Percentiles rank a stretch among this genome's conserved stretches.
phyloP scores from a whole-genome alignment of 169 alveolate genomes.

The Pseudocohnilembus persalinus region DNA sequence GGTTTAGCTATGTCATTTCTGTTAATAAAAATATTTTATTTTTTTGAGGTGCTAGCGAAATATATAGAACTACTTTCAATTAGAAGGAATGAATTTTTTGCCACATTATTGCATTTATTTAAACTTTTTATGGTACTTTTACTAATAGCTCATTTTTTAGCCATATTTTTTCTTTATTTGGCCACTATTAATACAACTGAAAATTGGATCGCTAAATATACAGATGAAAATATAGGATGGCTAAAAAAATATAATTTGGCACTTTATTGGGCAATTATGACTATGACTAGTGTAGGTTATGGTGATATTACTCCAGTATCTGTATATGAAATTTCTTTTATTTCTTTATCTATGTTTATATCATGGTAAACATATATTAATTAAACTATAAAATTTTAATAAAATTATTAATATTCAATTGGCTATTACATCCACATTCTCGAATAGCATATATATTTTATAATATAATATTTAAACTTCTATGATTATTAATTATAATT shows the following conservation, averaged over 20 bases:
- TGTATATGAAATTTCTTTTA: not conserved
- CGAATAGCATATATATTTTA: too few relatives aligned
- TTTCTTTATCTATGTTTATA: not conserved
- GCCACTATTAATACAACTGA: not conserved
- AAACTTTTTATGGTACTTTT: not conserved
- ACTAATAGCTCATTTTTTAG: not conserved
- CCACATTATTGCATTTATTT: not conserved
- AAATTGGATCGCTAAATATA: not conserved
- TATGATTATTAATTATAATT: too few relatives aligned
- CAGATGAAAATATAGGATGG: not conserved
- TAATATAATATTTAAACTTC: too few relatives aligned
- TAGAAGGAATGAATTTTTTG: not conserved
- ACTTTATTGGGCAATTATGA: not conserved
- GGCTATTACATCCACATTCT: too few relatives aligned
- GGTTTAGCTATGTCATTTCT: too few relatives aligned
- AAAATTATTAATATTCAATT: too few relatives aligned
- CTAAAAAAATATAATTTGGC: not conserved
- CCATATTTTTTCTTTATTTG: not conserved
- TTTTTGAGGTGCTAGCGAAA: not conserved
- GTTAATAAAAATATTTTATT: too few relatives aligned
- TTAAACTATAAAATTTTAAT: too few relatives aligned
- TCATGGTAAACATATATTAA: not conserved
- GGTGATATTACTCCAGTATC: not conserved
- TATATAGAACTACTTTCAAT: not conserved
- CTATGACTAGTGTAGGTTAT: not conserved